These are phyloP conservation scores for Mycena rosella DNA, from an alignment of 768 basidiomycete species.

Conservation along the genomic window DNA sequence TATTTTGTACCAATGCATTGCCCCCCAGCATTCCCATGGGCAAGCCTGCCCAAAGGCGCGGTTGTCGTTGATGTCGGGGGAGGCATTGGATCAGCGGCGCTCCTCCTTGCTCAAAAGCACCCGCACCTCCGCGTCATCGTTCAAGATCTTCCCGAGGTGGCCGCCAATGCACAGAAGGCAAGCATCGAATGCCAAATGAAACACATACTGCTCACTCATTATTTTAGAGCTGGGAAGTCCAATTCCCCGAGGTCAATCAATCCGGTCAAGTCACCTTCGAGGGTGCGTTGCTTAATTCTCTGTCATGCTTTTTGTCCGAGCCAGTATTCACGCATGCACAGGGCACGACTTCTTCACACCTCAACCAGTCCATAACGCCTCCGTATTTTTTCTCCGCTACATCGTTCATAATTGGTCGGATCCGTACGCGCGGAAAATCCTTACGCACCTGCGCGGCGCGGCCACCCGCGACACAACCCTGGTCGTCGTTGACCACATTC, in stretches of 20 bases:
- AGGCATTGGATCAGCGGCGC: slow-evolving; percentile 40
- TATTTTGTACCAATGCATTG: slow-evolving; percentile 3
- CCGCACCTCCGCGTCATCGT: slow-evolving; percentile 44
- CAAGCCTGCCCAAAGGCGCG: slow-evolving; percentile 3
- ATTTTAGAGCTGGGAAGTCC: slow-evolving; percentile 10
- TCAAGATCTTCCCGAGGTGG: slow-evolving; percentile 46
- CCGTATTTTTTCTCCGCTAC: slow-evolving; percentile 44
- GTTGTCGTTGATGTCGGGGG: slow-evolving; percentile 52
- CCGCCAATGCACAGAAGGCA: slow-evolving; percentile 36
- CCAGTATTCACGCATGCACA: slow-evolving; percentile 24
- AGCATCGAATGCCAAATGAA: slow-evolving; percentile 8
- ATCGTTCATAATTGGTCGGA: slow-evolving; percentile 51
- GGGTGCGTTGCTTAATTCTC: slow-evolving; percentile 10
- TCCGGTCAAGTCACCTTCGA: slow-evolving; percentile 18
- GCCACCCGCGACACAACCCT: slow-evolving; percentile 42
- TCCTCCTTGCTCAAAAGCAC: slow-evolving; percentile 12
- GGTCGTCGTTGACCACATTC: slow-evolving; percentile 44
- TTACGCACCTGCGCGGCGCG: slow-evolving; percentile 42
- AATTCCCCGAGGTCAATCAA: slow-evolving; percentile 6
- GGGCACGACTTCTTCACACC: slow-evolving; percentile 47
- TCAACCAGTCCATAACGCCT: slow-evolving; percentile 43
- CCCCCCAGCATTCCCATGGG: slow-evolving; percentile 27
- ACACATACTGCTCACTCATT: slow-evolving; percentile 19
- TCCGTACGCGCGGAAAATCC: slow-evolving; percentile 37
- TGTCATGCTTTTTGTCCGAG: background rate